A percentile compares a stretch with the other conserved stretches of the same genome.
phyloP scores from a whole-genome alignment of 306 rosid genomes.

The Adenanthera pavonina region DNA sequence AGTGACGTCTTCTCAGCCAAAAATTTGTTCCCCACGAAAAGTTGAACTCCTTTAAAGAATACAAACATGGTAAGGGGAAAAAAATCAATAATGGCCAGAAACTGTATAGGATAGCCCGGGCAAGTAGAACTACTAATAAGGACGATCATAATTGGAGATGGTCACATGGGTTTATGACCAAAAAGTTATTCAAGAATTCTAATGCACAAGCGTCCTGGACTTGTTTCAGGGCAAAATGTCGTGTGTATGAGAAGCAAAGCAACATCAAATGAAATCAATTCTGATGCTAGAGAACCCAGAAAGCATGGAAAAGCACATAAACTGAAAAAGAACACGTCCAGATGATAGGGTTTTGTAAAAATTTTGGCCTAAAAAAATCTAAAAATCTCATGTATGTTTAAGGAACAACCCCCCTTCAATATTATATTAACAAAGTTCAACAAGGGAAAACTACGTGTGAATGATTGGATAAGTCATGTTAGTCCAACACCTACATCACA shows the following conservation, averaged over 20 bases:
- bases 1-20: slow-evolving; percentile 25
- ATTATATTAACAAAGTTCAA: background rate
- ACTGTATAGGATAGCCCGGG: background rate
- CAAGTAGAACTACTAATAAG: background rate
- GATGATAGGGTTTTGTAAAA: background rate
- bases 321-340: background rate
- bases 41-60: slow-evolving; percentile 26
- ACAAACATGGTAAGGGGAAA: background rate
- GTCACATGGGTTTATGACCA: background rate
- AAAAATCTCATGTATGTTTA: background rate
- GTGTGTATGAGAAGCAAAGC: background rate
- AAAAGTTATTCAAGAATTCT: background rate
- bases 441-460: background rate
- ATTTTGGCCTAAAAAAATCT: background rate
- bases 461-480: background rate
- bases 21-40: background rate
- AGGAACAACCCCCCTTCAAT: background rate
- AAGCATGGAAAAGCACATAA: background rate
- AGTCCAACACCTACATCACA: background rate
- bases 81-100: slow-evolving; percentile 5
- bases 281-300: background rate
- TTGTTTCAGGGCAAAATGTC: background rate
- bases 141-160: background rate
- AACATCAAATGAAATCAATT: background rate
- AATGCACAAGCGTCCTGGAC: background rate